A percentile compares a stretch with the other conserved stretches of the same genome.
phyloP scores from a whole-genome alignment of 805 yeast species.

The Sporopachydermia lactativora region DNA sequence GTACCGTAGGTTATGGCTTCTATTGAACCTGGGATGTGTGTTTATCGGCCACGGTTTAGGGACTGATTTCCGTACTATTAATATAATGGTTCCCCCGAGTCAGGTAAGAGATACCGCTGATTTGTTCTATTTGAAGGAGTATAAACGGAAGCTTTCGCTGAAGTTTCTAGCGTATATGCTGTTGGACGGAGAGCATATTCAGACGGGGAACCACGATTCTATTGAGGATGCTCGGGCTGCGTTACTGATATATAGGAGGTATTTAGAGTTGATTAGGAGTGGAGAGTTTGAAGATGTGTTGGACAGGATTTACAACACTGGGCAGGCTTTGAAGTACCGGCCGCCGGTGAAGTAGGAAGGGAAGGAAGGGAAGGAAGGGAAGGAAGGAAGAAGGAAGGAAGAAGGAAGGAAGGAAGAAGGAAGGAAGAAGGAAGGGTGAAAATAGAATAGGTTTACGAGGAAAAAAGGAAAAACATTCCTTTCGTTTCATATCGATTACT shows the following conservation, averaged over 20 bases:
- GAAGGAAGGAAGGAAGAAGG: no score
- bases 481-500: no score
- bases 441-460: no score
- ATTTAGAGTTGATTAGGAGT: conserved; percentile 39
- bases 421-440: no score
- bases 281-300: conserved; percentile 52
- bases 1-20: conserved; percentile 79
- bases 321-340: conserved; percentile 5
- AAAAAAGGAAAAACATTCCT: no score
- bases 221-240: conserved; percentile 94
- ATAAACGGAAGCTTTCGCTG: conserved; percentile 67
- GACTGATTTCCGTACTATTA: conserved; percentile 88
- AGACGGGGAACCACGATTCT: conserved; percentile 90
- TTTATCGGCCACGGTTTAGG: conserved; percentile 92
- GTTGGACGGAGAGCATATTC: conserved; percentile 54
- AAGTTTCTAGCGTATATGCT: conserved; percentile 77
- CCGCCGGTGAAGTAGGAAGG: no score
- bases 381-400: no score
- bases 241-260: conserved; percentile 57
- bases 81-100: conserved; percentile 67
- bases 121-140: conserved; percentile 58
- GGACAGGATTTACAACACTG: conserved; percentile 38
- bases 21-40: conserved; percentile 76
- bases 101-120: conserved; percentile 89
- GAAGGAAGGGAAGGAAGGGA: no score